Percentiles rank a stretch among this genome's conserved stretches.
Evolutionary conservation across 2,329 filamentous ascomycete genomes (phyloP).

Genomic region (Colletotrichum simmondsii): DNA sequence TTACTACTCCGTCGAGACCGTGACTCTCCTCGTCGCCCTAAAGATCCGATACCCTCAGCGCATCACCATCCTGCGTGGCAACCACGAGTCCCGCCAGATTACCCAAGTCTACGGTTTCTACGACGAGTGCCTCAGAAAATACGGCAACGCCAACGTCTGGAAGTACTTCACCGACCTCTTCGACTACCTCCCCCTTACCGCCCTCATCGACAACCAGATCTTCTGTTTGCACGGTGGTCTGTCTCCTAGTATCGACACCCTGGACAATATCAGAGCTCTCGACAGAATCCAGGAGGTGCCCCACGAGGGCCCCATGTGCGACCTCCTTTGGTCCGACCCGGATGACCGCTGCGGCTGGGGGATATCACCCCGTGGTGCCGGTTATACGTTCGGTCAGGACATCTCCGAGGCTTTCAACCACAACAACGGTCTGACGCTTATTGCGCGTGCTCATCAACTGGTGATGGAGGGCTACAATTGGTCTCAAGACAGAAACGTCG

Average conservation of each 20-base stretch:
- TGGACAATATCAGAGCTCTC: constrained; percentile 94
- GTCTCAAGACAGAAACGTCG: constrained; percentile 98
- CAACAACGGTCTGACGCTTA: constrained; percentile 96
- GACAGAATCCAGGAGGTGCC: constrained; percentile 99
- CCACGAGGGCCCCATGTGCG: constrained; percentile 98
- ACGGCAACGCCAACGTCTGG: constrained; percentile 99
- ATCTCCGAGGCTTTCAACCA: constrained; percentile 99
- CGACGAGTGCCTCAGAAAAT: constrained; percentile 98
- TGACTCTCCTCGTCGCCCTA: constrained; percentile 93
- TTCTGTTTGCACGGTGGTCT: constrained; percentile 98
- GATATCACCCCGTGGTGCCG: constrained; percentile 92
- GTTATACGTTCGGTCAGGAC: constrained; percentile 96
- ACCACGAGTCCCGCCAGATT: constrained; percentile 99
- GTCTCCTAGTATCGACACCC: constrained; percentile 93
- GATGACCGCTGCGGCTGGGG: constrained; percentile 97
- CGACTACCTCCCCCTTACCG: constrained; percentile 96
- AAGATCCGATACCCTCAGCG: constrained; percentile 98
- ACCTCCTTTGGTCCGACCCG: constrained; percentile 97
- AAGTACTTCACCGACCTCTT: constrained; percentile 99
- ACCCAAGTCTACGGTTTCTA: constrained; percentile 99
- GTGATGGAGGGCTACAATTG: constrained; percentile 99
- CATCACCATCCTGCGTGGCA: constrained; percentile 98
- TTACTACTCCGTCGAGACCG: constrained; percentile 98
- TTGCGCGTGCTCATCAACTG: constrained; percentile 95
- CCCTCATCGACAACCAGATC: constrained; percentile 98